Evolutionary conservation across 345 rosid species (phyloP).

Genomic region (Rhodamnia rubescens): DNA sequence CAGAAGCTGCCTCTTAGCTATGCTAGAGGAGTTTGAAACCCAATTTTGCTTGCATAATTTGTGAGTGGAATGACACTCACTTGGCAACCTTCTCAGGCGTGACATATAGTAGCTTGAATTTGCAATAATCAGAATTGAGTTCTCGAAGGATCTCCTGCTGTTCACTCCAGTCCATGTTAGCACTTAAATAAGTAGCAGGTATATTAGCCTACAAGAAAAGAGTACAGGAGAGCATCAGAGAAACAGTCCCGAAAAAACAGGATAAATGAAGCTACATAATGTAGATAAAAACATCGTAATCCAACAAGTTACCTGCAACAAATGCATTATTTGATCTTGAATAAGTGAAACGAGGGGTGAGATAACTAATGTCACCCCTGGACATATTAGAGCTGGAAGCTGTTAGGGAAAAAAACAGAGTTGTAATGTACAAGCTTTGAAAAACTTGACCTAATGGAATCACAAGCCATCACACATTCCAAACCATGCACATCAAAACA

Average conservation of each 20-base stretch:
- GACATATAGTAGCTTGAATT: constrained; percentile 81
- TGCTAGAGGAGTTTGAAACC: not conserved
- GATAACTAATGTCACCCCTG: constrained; percentile 87
- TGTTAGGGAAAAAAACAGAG: constrained; percentile 19
- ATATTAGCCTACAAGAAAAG: constrained; percentile 61
- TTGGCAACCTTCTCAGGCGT: constrained; percentile 98
- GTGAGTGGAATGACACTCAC: constrained; percentile 27
- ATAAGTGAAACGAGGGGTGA: constrained; percentile 96
- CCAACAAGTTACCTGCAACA: constrained; percentile 56
- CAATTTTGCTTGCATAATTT: not conserved
- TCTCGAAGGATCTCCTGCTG: constrained; percentile 91
- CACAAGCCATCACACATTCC: not conserved
- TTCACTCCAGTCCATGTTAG: constrained; percentile 89
- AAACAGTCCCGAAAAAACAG: not conserved
- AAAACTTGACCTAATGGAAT: not conserved
- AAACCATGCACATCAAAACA: not conserved
- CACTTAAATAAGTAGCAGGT: constrained; percentile 86
- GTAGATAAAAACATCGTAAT: not conserved
- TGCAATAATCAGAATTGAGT: constrained; percentile 66
- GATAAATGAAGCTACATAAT: not conserved
- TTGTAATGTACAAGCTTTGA: not conserved
- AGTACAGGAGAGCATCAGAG: not conserved
- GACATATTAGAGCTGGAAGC: constrained; percentile 89
- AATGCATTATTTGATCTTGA: constrained; percentile 98
- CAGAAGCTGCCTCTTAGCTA: not conserved